Percentiles rank a stretch among this genome's conserved stretches.
Conservation (phyloP, 805 yeast genomes). For the Candida yuanshanica region DNA sequence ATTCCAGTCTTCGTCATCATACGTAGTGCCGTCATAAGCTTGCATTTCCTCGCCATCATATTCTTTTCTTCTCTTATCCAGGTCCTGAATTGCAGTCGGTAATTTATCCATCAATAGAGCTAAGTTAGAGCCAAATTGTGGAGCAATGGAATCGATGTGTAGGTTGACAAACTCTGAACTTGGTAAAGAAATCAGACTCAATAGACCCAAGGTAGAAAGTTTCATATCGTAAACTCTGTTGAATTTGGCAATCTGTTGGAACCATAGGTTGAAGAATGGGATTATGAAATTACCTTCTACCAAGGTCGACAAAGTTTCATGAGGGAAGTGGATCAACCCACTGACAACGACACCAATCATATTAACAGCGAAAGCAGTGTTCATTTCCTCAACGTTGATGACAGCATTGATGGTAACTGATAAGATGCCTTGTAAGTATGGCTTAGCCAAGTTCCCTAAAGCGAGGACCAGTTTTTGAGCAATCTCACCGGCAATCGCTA, state of each 20-base stretch:
- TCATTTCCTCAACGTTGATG: slow-evolving; percentile 19
- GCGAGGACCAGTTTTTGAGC: slow-evolving; percentile 60
- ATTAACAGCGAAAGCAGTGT: slow-evolving; percentile 36
- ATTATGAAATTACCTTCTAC: slow-evolving; percentile 39
- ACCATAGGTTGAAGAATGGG: slow-evolving; percentile 58
- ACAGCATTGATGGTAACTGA: slow-evolving; percentile 37
- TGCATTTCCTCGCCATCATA: slow-evolving; percentile 27
- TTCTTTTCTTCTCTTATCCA: slow-evolving; percentile 55
- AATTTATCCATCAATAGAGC: slow-evolving; percentile 48
- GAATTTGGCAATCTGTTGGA: slow-evolving; percentile 46
- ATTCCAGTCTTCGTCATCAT: slow-evolving; percentile 22
- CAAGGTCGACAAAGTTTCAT: slow-evolving; percentile 44
- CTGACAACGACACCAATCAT: slow-evolving; percentile 59
- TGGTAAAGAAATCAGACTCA: slow-evolving; percentile 37
- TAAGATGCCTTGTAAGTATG: slow-evolving; percentile 37
- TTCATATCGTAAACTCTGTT: slow-evolving; percentile 78
- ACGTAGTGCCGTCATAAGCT: slow-evolving; percentile 24
- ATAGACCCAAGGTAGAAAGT: slow-evolving; percentile 60
- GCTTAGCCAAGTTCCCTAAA: slow-evolving; percentile 40
- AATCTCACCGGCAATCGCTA: slow-evolving; percentile 53
- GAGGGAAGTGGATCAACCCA: slow-evolving; percentile 56
- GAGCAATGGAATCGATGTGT: slow-evolving; percentile 33
- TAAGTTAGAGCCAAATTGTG: slow-evolving; percentile 47
- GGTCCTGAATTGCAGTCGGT: slow-evolving; percentile 64
- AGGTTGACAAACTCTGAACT: slow-evolving; percentile 26